phyloP scores from a whole-genome alignment of 2,329 filamentous ascomycete genomes.

The Penicillium sp. region DNA sequence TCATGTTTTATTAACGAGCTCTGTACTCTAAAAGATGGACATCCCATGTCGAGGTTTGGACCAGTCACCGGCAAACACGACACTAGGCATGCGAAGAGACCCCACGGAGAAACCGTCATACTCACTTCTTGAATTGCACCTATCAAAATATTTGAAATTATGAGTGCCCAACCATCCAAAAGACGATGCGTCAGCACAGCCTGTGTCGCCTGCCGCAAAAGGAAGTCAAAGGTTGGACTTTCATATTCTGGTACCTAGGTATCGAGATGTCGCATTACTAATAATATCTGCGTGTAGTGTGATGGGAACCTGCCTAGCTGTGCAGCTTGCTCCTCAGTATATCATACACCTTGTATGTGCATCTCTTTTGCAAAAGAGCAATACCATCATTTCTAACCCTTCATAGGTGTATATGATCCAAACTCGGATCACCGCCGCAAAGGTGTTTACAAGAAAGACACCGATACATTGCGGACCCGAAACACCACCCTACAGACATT shows the following conservation, averaged over 20 bases:
- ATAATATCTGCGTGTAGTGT: constrained; percentile 53
- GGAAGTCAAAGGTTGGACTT: constrained; percentile 66
- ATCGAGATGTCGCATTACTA: constrained; percentile 1
- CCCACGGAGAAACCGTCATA: constrained; percentile 20
- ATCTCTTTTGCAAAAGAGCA: not conserved
- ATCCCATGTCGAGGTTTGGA: constrained; percentile 12
- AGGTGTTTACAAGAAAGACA: constrained; percentile 93
- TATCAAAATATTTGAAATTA: constrained; percentile 23
- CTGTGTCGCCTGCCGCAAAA: constrained; percentile 74
- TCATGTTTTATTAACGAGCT: not conserved
- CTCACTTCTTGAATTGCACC: constrained; percentile 8
- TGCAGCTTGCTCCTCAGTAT: constrained; percentile 93
- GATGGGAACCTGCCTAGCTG: constrained; percentile 90
- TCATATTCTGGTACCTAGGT: not conserved
- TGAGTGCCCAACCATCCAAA: constrained; percentile 50
- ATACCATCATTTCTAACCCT: constrained; percentile 12
- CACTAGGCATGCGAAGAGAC: constrained; percentile 24
- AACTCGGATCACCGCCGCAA: constrained; percentile 95
- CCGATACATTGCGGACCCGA: constrained; percentile 81
- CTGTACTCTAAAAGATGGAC: constrained; percentile 15
- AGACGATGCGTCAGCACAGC: constrained; percentile 80
- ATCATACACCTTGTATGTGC: constrained; percentile 52
- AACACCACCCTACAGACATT: constrained; percentile 89
- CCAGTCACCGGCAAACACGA: constrained; percentile 30
- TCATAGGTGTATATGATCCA: constrained; percentile 86